Evolutionary conservation across 78 protist species (phyloP).

Genomic region (Anaeramoeba flamelloides): DNA sequence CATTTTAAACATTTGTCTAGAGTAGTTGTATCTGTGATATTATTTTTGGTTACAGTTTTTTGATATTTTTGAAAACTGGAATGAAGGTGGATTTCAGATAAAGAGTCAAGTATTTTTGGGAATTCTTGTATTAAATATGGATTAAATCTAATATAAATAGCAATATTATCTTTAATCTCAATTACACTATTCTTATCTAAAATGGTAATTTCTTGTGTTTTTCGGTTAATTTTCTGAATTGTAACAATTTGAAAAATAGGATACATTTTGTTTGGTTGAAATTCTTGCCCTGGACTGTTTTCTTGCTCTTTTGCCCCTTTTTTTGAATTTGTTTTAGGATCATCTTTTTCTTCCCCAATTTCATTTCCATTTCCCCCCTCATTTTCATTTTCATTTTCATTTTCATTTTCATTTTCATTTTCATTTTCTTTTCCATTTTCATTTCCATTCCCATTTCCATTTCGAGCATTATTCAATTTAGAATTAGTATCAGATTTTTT

Average conservation of each 20-base stretch:
- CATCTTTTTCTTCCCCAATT: not conserved
- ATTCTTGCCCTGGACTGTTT: too few species aligned
- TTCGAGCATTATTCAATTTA: not conserved
- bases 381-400: slow-evolving; percentile 2
- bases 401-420: slow-evolving; percentile 2
- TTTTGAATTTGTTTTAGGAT: not conserved
- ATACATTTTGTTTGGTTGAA: not conserved
- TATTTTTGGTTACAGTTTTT: not conserved
- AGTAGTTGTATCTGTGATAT: not conserved
- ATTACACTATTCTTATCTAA: not conserved
- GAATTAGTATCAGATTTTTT: not conserved
- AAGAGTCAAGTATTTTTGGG: not conserved
- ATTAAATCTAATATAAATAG: not conserved
- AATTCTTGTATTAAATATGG: not conserved
- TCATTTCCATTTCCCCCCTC: not conserved
- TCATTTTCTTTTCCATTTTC: not conserved
- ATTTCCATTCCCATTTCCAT: not conserved
- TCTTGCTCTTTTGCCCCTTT: not conserved
- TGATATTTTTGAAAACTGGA: not conserved
- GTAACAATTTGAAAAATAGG: not conserved
- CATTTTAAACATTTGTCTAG: not conserved
- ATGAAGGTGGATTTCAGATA: not conserved
- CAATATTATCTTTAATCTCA: not conserved
- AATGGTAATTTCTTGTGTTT: not conserved
- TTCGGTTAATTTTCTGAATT: not conserved